Evolutionary conservation across 2,329 filamentous ascomycete species (phyloP), one percentile per base, ranked within the genome.

Genomic region (Colletotrichum eremochloae): DNA sequence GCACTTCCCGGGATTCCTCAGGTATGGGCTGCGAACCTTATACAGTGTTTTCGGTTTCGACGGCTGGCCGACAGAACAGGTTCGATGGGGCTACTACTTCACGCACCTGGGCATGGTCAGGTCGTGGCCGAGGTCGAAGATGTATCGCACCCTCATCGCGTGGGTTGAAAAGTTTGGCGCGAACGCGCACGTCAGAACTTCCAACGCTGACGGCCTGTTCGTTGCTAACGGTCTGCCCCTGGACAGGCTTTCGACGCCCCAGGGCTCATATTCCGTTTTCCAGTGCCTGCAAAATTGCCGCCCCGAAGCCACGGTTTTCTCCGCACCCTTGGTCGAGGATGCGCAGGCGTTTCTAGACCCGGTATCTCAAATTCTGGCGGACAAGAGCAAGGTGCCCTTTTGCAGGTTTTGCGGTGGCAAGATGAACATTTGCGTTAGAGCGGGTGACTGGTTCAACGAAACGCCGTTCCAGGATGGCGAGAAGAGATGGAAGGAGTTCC

Each of bases 31-130:
- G 42, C 71, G 65, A 33, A 77, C 77, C 8, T 63, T 82, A 8
- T 81, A 81, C 68, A 78, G 79, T 68, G 78, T 79, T n/a, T 80
- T 82, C 57, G 79, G 79, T 3, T 81, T 78, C 71, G 40, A 61
- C 2, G 69, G 61, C 4, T 82, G 80, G 76, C 74, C 75, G 3
- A 77, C 75, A 4, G 77, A 78, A 24, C 71, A 69, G 38, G 76
- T 77, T 8, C 77, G 78, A 61, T 81, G 79, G 80, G 76, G 78
- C 0, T 81, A 81, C 60, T 81, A 77, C 67, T 80, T 81, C 71
- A 76, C 76, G 0, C 80, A 81, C 61, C 71, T 80, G 6, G 65
- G 67, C 8, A 77, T 80, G 75, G 72, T 78, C 8, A 71, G 72
- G 18, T 71, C 63, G 1, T 81, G 79, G 79, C 75, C 76, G 1